phyloP scores from a whole-genome alignment of 352 stramenopile genomes.

The Plasmopara viticola region DNA sequence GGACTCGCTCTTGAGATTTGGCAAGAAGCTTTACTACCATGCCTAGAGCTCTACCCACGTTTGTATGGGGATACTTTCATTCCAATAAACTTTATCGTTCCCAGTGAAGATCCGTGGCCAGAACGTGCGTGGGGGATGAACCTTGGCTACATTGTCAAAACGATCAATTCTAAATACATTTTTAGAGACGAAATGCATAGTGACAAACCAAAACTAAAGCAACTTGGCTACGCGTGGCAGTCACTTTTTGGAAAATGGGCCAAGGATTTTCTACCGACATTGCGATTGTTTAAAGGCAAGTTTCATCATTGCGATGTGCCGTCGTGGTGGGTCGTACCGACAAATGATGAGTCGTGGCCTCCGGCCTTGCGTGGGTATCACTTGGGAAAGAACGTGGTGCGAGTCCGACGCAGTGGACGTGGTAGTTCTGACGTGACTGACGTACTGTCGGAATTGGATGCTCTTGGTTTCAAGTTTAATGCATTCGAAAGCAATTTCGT shows the following conservation, averaged over 20 bases:
- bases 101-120: constrained; percentile 42
- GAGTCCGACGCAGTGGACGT: constrained; percentile 45
- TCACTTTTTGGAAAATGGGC: constrained; percentile 54
- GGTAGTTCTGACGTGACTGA: constrained; percentile 36
- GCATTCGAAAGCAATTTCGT: constrained; percentile 54
- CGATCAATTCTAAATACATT: constrained; percentile 34
- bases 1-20: constrained; percentile 26
- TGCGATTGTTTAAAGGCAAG: constrained; percentile 74
- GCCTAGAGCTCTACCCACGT: constrained; percentile 32
- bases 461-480: constrained; percentile 64
- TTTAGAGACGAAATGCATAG: constrained; percentile 37
- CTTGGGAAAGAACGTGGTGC: constrained; percentile 79
- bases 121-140: constrained; percentile 25
- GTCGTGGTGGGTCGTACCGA: constrained; percentile 45
- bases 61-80: constrained; percentile 30
- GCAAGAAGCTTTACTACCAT: constrained; percentile 31
- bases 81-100: constrained; percentile 48
- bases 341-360: constrained; percentile 52
- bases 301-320: constrained; percentile 88
- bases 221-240: constrained; percentile 53
- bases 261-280: constrained; percentile 50
- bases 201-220: constrained; percentile 34
- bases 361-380: constrained; percentile 67
- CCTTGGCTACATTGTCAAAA: constrained; percentile 53
- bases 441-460: constrained; percentile 48